A percentile compares a stretch with the other conserved stretches of the same genome.
Conservation (phyloP, 108 stramenopile genomes). For the Nitzschia sp. region DNA sequence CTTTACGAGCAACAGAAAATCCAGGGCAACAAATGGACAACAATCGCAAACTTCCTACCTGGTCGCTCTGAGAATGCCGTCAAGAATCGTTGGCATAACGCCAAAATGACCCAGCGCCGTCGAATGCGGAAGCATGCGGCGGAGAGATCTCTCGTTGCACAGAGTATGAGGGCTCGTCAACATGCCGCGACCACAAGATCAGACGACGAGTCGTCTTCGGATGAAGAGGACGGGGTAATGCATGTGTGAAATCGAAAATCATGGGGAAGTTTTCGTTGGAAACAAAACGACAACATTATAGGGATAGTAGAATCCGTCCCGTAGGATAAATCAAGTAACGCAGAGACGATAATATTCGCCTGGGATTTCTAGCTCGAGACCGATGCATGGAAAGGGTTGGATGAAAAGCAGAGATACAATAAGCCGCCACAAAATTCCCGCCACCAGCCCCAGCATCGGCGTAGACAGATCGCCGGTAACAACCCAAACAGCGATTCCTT, state of each 20-base stretch:
- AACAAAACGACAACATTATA: not conserved
- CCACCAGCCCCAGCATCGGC: not conserved
- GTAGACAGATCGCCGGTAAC: not conserved
- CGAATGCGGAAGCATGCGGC: conserved; percentile 6
- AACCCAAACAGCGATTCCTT: conserved; percentile 21
- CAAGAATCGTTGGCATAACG: conserved; percentile 92
- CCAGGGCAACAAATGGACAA: conserved; percentile 84
- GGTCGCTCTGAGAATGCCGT: conserved; percentile 92
- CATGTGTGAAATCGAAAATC: not conserved
- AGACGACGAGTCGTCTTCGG: not conserved
- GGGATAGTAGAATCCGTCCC: not conserved
- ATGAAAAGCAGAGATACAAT: not conserved
- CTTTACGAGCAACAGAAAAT: conserved; percentile 61
- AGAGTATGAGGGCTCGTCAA: not conserved
- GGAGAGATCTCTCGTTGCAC: not conserved
- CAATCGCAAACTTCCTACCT: conserved; percentile 88
- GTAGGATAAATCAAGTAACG: not conserved
- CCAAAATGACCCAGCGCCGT: conserved; percentile 40
- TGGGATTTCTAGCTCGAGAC: not conserved
- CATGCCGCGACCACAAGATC: not conserved
- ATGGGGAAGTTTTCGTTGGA: not conserved
- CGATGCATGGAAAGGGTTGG: conserved; percentile 3
- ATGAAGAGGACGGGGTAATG: not conserved
- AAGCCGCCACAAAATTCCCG: conserved; percentile 2
- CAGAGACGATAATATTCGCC: not conserved